These are phyloP conservation scores for Suhomyces guaymorum DNA, from an alignment of 1,139 yeast species.

Conservation along the genomic window DNA sequence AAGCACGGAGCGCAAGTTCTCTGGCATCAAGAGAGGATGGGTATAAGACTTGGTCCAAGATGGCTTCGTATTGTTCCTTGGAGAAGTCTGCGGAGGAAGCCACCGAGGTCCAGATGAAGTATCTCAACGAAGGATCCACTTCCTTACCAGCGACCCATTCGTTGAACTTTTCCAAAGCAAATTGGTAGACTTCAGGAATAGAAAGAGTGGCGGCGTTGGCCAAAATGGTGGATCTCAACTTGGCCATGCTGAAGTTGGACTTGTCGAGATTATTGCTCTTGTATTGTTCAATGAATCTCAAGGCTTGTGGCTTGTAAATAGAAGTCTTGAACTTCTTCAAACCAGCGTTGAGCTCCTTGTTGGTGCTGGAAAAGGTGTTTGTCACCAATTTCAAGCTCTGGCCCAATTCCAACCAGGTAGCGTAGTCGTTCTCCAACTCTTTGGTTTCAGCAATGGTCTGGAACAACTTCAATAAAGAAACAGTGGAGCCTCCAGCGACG, in stretches of 20 bases:
- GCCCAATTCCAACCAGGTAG: constrained; percentile 67
- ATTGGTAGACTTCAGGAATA: constrained; percentile 48
- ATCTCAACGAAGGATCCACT: constrained; percentile 58
- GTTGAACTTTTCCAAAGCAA: constrained; percentile 45
- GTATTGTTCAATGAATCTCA: constrained; percentile 28
- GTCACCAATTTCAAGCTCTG: constrained; percentile 44
- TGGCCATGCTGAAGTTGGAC: constrained; percentile 45
- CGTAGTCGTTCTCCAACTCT: constrained; percentile 51
- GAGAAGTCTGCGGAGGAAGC: constrained; percentile 45
- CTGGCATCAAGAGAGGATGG: constrained; percentile 67
- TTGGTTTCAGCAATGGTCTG: constrained; percentile 40
- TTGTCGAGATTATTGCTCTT: constrained; percentile 20
- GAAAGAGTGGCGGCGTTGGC: constrained; percentile 52
- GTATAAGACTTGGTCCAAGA: constrained; percentile 50
- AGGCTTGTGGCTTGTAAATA: constrained; percentile 44
- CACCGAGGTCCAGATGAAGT: constrained; percentile 53
- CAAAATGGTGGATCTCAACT: constrained; percentile 54
- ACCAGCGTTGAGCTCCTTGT: constrained; percentile 33
- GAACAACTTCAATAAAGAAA: constrained; percentile 47
- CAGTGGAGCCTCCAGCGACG: constrained; percentile 55
- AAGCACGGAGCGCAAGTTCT: constrained; percentile 62
- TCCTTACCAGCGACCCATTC: constrained; percentile 34
- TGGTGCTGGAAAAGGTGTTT: constrained; percentile 47
- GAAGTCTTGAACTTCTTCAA: constrained; percentile 43
- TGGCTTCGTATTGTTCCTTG: constrained; percentile 46